phyloP scores from a whole-genome alignment of 495 filamentous ascomycete genomes.

The Daldinia loculata region DNA sequence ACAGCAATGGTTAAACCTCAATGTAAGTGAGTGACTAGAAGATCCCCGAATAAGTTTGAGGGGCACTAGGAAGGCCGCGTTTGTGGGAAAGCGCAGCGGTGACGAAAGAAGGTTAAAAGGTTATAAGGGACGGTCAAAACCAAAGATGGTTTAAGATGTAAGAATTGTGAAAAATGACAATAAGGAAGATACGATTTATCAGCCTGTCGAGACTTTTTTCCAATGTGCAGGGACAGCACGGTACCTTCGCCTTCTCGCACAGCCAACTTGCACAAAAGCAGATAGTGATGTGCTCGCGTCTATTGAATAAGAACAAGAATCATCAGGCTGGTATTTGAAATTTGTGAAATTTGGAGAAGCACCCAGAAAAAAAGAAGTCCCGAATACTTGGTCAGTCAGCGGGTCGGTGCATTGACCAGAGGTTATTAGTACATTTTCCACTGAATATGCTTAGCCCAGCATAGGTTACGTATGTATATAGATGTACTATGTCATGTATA shows the following conservation, averaged over 20 bases:
- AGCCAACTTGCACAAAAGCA: conserved; percentile 46
- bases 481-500: not conserved
- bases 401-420: conserved; percentile 27
- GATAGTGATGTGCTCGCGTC: conserved; percentile 41
- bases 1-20: not conserved
- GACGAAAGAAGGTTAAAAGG: conserved; percentile 8
- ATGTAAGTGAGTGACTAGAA: conserved; percentile 16
- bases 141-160: conserved; percentile 27
- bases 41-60: conserved; percentile 14
- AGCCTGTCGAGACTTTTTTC: conserved; percentile 27
- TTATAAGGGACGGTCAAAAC: conserved; percentile 10
- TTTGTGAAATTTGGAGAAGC: conserved; percentile 45
- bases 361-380: conserved; percentile 37
- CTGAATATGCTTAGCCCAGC: not conserved
- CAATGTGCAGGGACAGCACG: conserved; percentile 24
- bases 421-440: conserved; percentile 22
- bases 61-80: conserved; percentile 20
- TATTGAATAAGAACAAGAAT: conserved; percentile 40
- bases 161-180: conserved; percentile 38
- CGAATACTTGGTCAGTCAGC: conserved; percentile 36
- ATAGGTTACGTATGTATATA: not conserved
- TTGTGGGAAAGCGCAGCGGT: conserved; percentile 15
- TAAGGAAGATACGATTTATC: conserved; percentile 34
- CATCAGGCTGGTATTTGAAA: conserved; percentile 46
- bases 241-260: conserved; percentile 16